A percentile compares a stretch with the other conserved stretches of the same genome.
Evolutionary conservation across 257 asterid species (phyloP).

Genomic region (Fraxinus cuspidata): DNA sequence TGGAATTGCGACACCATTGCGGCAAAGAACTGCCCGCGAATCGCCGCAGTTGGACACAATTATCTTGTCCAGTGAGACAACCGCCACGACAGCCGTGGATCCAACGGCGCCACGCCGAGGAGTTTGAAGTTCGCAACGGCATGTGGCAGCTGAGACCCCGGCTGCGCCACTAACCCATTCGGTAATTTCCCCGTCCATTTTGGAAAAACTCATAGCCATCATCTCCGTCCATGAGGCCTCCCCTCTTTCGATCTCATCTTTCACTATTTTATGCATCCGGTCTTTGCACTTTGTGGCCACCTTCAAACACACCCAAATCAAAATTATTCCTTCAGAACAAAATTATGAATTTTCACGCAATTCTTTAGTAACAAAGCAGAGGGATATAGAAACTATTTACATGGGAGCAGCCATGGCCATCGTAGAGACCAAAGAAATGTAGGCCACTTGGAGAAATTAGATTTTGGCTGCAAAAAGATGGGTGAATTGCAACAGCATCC

Average conservation of each 20-base stretch:
- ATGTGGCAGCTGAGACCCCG: slow-evolving; percentile 19
- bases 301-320: slow-evolving; percentile 30
- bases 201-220: slow-evolving; percentile 58
- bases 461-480: slow-evolving; percentile 35
- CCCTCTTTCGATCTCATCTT: slow-evolving; percentile 44
- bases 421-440: slow-evolving; percentile 85
- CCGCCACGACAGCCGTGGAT: slow-evolving; percentile 90
- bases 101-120: slow-evolving; percentile 97
- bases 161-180: slow-evolving; percentile 27
- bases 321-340: background rate
- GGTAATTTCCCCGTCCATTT: slow-evolving; percentile 75
- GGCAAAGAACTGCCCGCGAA: slow-evolving; percentile 93
- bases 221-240: slow-evolving; percentile 57
- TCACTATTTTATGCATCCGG: slow-evolving; percentile 87
- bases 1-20: slow-evolving; percentile 80
- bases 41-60: slow-evolving; percentile 90
- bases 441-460: slow-evolving; percentile 23
- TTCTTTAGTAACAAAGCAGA: background rate
- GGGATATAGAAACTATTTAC: slow-evolving; percentile 26
- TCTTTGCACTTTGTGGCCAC: slow-evolving; percentile 83
- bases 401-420: slow-evolving; percentile 99
- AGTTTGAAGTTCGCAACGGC: slow-evolving; percentile 85
- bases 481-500: slow-evolving; percentile 75
- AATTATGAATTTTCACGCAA: background rate
- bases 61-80: slow-evolving; percentile 69